phyloP scores from a whole-genome alignment of 768 basidiomycete species.

The Mrakia gelida region DNA sequence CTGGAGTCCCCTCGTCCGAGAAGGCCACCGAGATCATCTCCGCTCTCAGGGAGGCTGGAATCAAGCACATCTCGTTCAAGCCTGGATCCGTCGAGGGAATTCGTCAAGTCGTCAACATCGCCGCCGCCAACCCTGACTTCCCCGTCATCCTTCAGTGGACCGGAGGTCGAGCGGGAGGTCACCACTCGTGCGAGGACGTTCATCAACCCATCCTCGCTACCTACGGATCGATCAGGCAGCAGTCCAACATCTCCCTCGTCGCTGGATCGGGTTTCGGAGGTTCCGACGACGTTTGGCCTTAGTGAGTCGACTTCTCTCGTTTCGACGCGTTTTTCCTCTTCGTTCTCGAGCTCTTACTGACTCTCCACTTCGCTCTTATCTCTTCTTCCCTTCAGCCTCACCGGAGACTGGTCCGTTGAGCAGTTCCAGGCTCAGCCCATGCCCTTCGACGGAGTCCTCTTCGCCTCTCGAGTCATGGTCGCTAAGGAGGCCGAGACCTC shows the following conservation, averaged over 20 bases:
- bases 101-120: conserved; percentile 93
- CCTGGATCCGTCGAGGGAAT: conserved; percentile 97
- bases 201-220: conserved; percentile 90
- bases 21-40: conserved; percentile 95
- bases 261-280: conserved; percentile 95
- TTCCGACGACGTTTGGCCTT: conserved; percentile 87
- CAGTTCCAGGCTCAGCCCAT: conserved; percentile 82
- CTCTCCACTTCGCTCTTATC: neutral
- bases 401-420: conserved; percentile 87
- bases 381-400: conserved; percentile 49
- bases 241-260: conserved; percentile 80
- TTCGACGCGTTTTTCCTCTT: neutral
- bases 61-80: conserved; percentile 96
- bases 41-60: conserved; percentile 72
- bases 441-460: conserved; percentile 98
- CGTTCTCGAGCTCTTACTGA: neutral
- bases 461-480: conserved; percentile 96
- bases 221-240: conserved; percentile 82
- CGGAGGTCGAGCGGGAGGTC: conserved; percentile 95
- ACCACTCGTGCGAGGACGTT: conserved; percentile 98
- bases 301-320: conserved; percentile 44
- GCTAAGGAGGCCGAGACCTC: conserved; percentile 97
- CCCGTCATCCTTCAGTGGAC: conserved; percentile 99
- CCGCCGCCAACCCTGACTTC: conserved; percentile 86
- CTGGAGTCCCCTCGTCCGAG: conserved; percentile 92